Percentiles rank a stretch among this genome's conserved stretches.
These are phyloP conservation scores for Paxillus involutus DNA, from an alignment of 768 basidiomycete genomes.

Conservation along the genomic window DNA sequence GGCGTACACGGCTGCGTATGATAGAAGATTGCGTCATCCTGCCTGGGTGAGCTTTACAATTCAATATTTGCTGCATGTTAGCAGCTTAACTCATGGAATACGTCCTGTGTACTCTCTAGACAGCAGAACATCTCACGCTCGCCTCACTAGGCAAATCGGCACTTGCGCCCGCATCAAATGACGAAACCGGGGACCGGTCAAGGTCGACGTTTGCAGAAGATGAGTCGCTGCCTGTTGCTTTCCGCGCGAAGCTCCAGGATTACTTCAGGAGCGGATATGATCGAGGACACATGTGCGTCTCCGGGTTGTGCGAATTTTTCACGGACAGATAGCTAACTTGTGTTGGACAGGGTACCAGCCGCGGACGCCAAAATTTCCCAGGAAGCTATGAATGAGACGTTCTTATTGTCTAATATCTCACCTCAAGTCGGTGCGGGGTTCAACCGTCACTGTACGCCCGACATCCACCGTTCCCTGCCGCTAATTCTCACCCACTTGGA, in stretches of 20 bases:
- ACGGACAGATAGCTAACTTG: not conserved
- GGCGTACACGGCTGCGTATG: conserved; percentile 89
- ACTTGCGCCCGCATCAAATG: conserved; percentile 31
- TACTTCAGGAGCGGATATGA: conserved; percentile 95
- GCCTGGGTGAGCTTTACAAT: conserved; percentile 68
- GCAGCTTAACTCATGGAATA: not conserved
- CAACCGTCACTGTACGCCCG: conserved; percentile 85
- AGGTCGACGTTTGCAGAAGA: conserved; percentile 87
- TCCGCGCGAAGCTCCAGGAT: conserved; percentile 83
- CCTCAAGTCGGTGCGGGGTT: conserved; percentile 98
- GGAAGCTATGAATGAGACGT: conserved; percentile 96
- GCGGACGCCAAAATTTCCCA: conserved; percentile 93
- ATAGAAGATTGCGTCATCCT: conserved; percentile 86
- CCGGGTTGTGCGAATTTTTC: not conserved
- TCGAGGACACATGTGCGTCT: conserved; percentile 89
- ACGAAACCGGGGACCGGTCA: conserved; percentile 59
- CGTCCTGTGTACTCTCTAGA: conserved; percentile 45
- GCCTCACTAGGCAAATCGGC: conserved; percentile 62
- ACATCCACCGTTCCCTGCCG: not conserved
- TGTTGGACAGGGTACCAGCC: conserved; percentile 76
- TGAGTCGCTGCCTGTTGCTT: conserved; percentile 65
- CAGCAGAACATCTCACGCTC: conserved; percentile 91
- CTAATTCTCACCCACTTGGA: not conserved
- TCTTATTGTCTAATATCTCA: conserved; percentile 92
- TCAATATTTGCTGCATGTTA: not conserved